These are phyloP conservation scores for Entonaema liquescens DNA, from an alignment of 495 filamentous ascomycete species.

Conservation along the genomic window DNA sequence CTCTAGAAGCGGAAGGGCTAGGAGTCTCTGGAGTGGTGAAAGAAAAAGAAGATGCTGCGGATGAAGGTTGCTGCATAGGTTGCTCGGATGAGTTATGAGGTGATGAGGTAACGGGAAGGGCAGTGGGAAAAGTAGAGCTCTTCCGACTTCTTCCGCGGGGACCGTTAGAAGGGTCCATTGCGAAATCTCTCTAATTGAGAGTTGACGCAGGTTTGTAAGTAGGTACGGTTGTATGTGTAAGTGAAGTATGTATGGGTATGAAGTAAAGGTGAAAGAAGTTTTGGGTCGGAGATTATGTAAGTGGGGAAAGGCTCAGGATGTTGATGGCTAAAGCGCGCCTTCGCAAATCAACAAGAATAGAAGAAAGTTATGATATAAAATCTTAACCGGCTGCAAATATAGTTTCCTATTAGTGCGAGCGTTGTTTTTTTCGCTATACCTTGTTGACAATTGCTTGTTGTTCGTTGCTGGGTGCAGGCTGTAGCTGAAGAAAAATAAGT, in stretches of 20 bases:
- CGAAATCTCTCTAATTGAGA: neutral
- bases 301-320: slow-evolving; percentile 36
- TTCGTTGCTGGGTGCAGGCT: neutral
- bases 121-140: slow-evolving; percentile 21
- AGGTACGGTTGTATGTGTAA: slow-evolving; percentile 12
- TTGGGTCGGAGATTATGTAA: slow-evolving; percentile 47
- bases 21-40: slow-evolving; percentile 45
- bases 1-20: slow-evolving; percentile 47
- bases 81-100: slow-evolving; percentile 27
- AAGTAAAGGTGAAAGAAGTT: slow-evolving; percentile 37
- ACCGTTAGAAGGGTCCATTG: slow-evolving; percentile 40
- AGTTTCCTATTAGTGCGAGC: neutral
- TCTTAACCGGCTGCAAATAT: neutral
- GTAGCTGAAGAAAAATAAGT: neutral
- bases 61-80: slow-evolving; percentile 29
- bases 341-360: neutral
- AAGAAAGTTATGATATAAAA: neutral
- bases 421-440: neutral
- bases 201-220: neutral
- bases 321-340: slow-evolving; percentile 11
- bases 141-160: slow-evolving; percentile 40
- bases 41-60: slow-evolving; percentile 35
- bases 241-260: slow-evolving; percentile 13
- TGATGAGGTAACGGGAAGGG: slow-evolving; percentile 12
- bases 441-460: slow-evolving; percentile 2